Conservation (phyloP, 2,329 filamentous ascomycete genomes). For the Westerdykella sp. region DNA sequence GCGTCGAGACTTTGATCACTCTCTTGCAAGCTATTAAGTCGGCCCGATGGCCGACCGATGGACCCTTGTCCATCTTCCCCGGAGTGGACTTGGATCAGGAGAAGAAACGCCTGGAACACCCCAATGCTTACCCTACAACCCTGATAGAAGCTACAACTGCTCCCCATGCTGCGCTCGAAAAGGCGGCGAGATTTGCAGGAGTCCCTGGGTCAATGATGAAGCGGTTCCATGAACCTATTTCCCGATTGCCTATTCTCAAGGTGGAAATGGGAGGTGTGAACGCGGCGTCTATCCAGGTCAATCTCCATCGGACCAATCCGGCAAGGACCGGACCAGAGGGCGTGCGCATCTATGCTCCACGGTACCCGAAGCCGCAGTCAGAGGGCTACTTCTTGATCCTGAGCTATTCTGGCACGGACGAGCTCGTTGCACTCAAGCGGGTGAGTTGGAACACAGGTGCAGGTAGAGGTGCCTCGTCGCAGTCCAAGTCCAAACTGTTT, state of each 20-base stretch:
- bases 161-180: slow-evolving; percentile 23
- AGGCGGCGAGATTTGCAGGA: slow-evolving; percentile 43
- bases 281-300: slow-evolving; percentile 56
- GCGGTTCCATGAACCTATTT: slow-evolving; percentile 55
- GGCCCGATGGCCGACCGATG: slow-evolving; percentile 82
- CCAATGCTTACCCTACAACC: slow-evolving; percentile 26
- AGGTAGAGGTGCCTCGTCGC: slow-evolving; percentile 11
- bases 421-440: slow-evolving; percentile 80
- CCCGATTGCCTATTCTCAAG: slow-evolving; percentile 62
- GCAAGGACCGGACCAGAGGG: slow-evolving; percentile 40
- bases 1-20: slow-evolving; percentile 72
- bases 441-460: slow-evolving; percentile 61
- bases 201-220: slow-evolving; percentile 43
- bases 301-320: slow-evolving; percentile 61
- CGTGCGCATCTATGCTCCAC: slow-evolving; percentile 74
- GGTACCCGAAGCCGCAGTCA: slow-evolving; percentile 88
- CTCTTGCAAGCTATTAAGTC: slow-evolving; percentile 89
- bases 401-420: slow-evolving; percentile 59
- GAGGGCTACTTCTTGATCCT: slow-evolving; percentile 90
- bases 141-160: slow-evolving; percentile 37
- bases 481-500: slow-evolving; percentile 38
- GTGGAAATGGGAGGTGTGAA: slow-evolving; percentile 58
- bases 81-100: slow-evolving; percentile 52
- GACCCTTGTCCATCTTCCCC: slow-evolving; percentile 72
- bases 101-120: slow-evolving; percentile 39